Conservation (phyloP, 768 basidiomycete genomes). For the Lenzites betulinus region DNA sequence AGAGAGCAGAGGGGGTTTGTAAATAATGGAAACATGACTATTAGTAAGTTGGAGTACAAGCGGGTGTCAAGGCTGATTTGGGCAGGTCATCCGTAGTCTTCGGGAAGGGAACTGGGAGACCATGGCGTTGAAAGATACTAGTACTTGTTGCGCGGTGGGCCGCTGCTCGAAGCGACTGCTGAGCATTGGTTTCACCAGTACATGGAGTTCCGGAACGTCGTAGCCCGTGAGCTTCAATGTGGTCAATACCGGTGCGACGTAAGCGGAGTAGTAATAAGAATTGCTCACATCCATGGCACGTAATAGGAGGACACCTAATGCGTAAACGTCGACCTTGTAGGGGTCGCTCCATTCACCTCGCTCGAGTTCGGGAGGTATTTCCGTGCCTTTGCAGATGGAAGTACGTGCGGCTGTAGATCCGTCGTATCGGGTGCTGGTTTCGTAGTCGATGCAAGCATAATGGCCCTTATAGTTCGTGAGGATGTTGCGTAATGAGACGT, state of each 20-base stretch:
- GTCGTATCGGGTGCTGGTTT: conserved; percentile 60
- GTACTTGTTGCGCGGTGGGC: conserved; percentile 50
- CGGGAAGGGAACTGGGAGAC: conserved; percentile 43
- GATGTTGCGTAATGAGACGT: conserved; percentile 70
- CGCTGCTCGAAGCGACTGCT: conserved; percentile 50
- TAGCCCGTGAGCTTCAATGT: conserved; percentile 53
- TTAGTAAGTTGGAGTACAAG: not conserved
- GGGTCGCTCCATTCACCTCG: conserved; percentile 51
- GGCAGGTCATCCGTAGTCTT: conserved; percentile 26
- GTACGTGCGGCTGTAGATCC: conserved; percentile 40
- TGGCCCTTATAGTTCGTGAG: conserved; percentile 63
- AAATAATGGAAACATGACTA: not conserved
- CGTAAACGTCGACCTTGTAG: conserved; percentile 77
- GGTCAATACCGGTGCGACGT: conserved; percentile 6
- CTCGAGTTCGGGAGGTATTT: conserved; percentile 72
- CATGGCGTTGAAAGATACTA: conserved; percentile 55
- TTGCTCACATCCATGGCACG: conserved; percentile 61
- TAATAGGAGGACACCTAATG: conserved; percentile 63
- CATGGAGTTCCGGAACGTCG: conserved; percentile 59
- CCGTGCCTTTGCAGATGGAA: conserved; percentile 55
- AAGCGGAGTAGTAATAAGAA: not conserved
- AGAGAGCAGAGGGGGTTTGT: not conserved
- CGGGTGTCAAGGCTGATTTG: not conserved
- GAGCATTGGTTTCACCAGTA: conserved; percentile 63
- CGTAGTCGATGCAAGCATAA: conserved; percentile 77